Percentiles rank a stretch among this genome's conserved stretches.
Conservation (phyloP, 352 stramenopile genomes). For the Globisporangium rhizosaccharum region DNA sequence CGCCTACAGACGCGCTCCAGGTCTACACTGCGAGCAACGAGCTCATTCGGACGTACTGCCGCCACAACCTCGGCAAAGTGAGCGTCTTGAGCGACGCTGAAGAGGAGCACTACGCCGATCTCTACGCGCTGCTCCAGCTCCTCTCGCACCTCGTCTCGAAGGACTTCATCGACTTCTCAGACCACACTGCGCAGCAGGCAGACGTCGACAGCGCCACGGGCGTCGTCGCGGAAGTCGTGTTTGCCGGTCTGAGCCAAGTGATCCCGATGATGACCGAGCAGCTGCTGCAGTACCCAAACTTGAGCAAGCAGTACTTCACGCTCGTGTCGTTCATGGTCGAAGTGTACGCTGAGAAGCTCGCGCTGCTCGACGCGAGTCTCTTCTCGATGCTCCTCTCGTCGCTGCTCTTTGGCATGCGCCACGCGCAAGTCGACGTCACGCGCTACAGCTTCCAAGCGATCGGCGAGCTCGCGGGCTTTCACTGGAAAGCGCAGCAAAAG, state of each 20-base stretch:
- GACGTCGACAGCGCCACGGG: constrained; percentile 55
- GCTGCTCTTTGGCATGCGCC: constrained; percentile 66
- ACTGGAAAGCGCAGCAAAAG: constrained; percentile 59
- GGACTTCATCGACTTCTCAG: constrained; percentile 85
- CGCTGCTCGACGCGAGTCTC: constrained; percentile 46
- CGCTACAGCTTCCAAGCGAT: constrained; percentile 83
- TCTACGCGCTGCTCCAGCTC: constrained; percentile 72
- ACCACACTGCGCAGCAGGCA: constrained; percentile 50
- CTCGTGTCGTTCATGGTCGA: constrained; percentile 85
- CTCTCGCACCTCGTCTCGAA: constrained; percentile 77
- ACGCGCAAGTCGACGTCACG: constrained; percentile 67
- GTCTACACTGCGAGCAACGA: constrained; percentile 72
- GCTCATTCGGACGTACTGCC: constrained; percentile 63
- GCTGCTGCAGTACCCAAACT: constrained; percentile 75
- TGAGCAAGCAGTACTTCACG: constrained; percentile 89
- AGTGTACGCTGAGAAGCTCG: constrained; percentile 79
- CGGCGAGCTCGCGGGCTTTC: constrained; percentile 63
- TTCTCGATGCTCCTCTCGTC: constrained; percentile 75
- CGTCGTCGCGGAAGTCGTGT: constrained; percentile 85
- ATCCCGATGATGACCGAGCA: constrained; percentile 89
- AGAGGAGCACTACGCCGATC: constrained; percentile 71
- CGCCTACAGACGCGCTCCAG: constrained; percentile 54
- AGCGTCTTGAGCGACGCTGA: constrained; percentile 58
- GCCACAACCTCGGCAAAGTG: constrained; percentile 64
- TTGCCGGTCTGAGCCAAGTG: constrained; percentile 80